Base-by-base conservation (phyloP, 2,329 filamentous ascomycete species). In the Coccinonectria pachysandricola region DNA sequence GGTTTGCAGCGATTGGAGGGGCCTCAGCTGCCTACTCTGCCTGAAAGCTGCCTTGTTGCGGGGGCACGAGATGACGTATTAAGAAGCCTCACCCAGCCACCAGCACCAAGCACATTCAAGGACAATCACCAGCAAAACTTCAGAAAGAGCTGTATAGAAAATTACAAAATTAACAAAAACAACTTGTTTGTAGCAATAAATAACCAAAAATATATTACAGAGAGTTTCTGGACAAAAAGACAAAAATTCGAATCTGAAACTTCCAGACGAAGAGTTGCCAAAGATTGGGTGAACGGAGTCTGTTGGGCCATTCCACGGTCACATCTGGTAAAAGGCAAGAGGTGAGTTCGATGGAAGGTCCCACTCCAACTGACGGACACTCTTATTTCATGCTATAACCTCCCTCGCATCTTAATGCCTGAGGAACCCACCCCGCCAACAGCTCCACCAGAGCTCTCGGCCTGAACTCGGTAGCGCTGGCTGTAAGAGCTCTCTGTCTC, bases 281-380 rank as follows among this genome's bases (percentile, higher is more conserved):
- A 67, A 67, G 60, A 67, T 66, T 65, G 35, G 41, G 32, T 44
- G 56, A 65, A 56, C 56, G 63, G 62, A 65, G 62, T 65, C 51
- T 59, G 44, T 47, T 65, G 61, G 62, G 62, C 62, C 56, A 49
- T 52, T 46, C 71, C 73, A 77, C 72, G 73, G 75, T 72, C 73
- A 77, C 74, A 75, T 79, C 75, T 79, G 75, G 75, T 79, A 79
- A 79, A 79, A 77, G 72, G 72, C 73, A 79, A 79, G 73, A 75
- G 72, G 72, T 75, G 71, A 72, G 71, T 79, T 77, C 72, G 62
- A 65, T 76, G 75, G 70, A 57, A 68, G 70, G 70, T 77, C 71
- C 69, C 72, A 75, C 72, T 75, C 72, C 71, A 67, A 50, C n/a
- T n/a, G n/a, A n/a, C n/a, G n/a, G n/a, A n/a, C 0, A 0, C 0